Conservation (phyloP, 495 filamentous ascomycete species). For the Penicillium crystallinum region DNA sequence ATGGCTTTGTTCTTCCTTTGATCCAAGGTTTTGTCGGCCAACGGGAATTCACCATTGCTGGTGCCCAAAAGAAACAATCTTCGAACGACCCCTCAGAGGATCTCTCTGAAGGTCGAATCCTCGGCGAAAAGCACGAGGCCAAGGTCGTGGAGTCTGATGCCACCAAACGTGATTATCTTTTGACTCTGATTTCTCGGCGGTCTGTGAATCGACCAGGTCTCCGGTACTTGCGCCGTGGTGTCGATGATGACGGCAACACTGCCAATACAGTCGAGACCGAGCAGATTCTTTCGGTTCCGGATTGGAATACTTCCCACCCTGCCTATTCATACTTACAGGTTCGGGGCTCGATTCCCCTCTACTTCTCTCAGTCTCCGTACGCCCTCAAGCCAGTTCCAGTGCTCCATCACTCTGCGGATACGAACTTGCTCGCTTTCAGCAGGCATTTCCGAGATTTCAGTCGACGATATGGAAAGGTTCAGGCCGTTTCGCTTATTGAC, state of each 20-base stretch:
- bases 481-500: constrained; percentile 81
- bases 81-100: constrained; percentile 16
- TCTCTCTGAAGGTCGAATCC: constrained; percentile 25
- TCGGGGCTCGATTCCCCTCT: constrained; percentile 83
- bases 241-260: constrained; percentile 79
- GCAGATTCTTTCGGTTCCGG: constrained; percentile 70
- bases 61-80: constrained; percentile 15
- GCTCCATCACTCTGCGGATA: constrained; percentile 67
- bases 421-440: constrained; percentile 71
- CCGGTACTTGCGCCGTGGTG: constrained; percentile 84
- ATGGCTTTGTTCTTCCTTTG: constrained; percentile 67
- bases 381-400: constrained; percentile 83
- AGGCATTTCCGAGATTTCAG: constrained; percentile 68
- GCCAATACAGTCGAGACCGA: constrained; percentile 95
- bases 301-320: constrained; percentile 56
- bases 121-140: constrained; percentile 31
- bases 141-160: constrained; percentile 18
- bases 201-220: constrained; percentile 80
- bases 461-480: constrained; percentile 65
- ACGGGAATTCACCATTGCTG: constrained; percentile 64
- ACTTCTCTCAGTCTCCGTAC: constrained; percentile 90
- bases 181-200: constrained; percentile 83
- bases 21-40: constrained; percentile 97
- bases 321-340: constrained; percentile 80
- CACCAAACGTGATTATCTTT: constrained; percentile 51